Base-by-base conservation (phyloP, 352 stramenopile genomes). In the Thraustotheca clavata region DNA sequence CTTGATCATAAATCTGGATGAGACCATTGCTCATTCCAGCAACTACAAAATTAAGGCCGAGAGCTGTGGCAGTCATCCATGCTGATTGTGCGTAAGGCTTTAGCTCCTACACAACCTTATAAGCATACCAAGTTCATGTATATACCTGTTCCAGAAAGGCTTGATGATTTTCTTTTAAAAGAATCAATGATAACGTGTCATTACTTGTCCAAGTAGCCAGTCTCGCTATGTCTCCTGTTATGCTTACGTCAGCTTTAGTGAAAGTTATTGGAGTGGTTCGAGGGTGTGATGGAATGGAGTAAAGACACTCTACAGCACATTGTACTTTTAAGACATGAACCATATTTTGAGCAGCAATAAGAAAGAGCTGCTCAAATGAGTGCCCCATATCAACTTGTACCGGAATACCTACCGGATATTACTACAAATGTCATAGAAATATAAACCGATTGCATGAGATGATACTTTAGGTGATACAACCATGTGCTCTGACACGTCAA, bases 291-390 rank as follows among this genome's bases (percentile, higher is more conserved):
- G n/a, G n/a, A n/a, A n/a, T n/a, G n/a, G n/a, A n/a, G 9, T 38
- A 38, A 5, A 65, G 12, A 8, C 29, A 55, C 29, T 54, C 41
- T 16, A 46, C 57, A 20, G 57, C 29, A 16, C 38, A 57, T 41
- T 65, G 57, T n/a, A 65, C 47, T 27, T 65, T 65, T n/a, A 65
- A 32, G 31, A 65, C 57, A 22, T 65, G 57, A 1, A 65, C 57
- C 6, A 16, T 54, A 35, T 54, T 33, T 65, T 49, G 38, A 0
- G 39, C 38, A 4, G 57, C 36, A n/a, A 65, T 33, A 8, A 65
- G 47, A 0, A 65, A 35, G 8, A 65, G 32, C 24, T 65, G 57
- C 38, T 65, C 57, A 4, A 35, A 26, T 27, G 20, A 55, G 39
- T 65, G 57, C 0, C 57, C 57, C 57, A 65, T 65, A 11, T 65